Percentiles rank a stretch among this genome's conserved stretches.
Conservation (phyloP, 202 grass and related monocot genomes). For the Zoysia matrella region DNA sequence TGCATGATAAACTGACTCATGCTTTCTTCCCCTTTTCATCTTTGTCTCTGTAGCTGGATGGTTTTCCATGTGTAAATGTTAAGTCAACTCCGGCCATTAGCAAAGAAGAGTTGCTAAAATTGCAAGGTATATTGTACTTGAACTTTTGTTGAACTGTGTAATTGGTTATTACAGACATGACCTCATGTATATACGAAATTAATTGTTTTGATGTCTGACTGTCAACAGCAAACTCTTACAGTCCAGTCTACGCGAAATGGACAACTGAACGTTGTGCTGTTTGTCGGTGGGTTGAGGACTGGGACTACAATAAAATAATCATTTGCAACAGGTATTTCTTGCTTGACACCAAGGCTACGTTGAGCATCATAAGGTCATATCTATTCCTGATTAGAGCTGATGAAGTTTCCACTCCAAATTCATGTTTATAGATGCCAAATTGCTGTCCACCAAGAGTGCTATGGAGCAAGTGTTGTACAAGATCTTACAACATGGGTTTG, state of each 20-base stretch:
- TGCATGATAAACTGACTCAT: background rate
- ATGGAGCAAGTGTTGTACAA: slow-evolving; percentile 65
- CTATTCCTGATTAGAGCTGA: background rate
- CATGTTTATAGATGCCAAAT: slow-evolving; percentile 82
- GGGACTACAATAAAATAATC: slow-evolving; percentile 99
- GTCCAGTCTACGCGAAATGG: slow-evolving; percentile 86
- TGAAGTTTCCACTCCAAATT: slow-evolving; percentile 27
- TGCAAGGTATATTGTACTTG: slow-evolving; percentile 58
- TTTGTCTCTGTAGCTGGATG: slow-evolving; percentile 64
- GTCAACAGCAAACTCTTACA: slow-evolving; percentile 69
- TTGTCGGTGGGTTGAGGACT: slow-evolving; percentile 98
- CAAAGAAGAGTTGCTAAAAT: slow-evolving; percentile 63
- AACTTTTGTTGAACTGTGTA: slow-evolving; percentile 34
- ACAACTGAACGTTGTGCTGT: slow-evolving; percentile 94
- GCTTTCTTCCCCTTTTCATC: slow-evolving; percentile 2
- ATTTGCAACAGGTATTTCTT: slow-evolving; percentile 90
- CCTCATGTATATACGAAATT: background rate
- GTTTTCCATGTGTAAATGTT: slow-evolving; percentile 42
- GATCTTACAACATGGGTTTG: slow-evolving; percentile 97
- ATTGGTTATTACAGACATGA: slow-evolving; percentile 37
- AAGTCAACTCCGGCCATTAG: slow-evolving; percentile 47
- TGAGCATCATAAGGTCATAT: slow-evolving; percentile 11
- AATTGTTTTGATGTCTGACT: slow-evolving; percentile 29
- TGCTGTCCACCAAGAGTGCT: slow-evolving; percentile 97
- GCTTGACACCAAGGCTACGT: background rate